Evolutionary conservation across 805 yeast genomes (phyloP), one percentile per base, ranked within the genome.

Genomic region (Ogataea wickerhamii): DNA sequence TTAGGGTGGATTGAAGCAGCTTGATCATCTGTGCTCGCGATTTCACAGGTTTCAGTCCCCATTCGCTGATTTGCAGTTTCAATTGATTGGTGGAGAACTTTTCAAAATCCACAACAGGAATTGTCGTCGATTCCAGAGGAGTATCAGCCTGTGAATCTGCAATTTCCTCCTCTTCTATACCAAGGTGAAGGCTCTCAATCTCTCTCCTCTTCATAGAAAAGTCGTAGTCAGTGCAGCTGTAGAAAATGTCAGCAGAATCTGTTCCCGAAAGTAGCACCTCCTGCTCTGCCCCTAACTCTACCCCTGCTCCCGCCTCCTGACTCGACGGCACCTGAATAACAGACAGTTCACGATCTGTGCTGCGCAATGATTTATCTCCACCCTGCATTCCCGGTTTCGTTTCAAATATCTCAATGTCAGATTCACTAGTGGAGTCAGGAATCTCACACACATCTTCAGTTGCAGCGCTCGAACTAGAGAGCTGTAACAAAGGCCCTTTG

Each of bases 1-100:
- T 49, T 25, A 48, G 36, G 6, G 56, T 51, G 6, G 55, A 48
- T 3, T 41, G 37, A 16, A 66, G 49, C 1, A 58, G 42, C 22
- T 57, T 49, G 8, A 67, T 45, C 71, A 66, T 66, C 34, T 58
- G 56, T 6, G 40, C 37, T 37, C 60, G 55, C 6, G 63, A 52
- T 44, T 51, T 59, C 5, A 52, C 55, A 2, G 68, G 67, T 39
- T 67, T 67, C 36, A 70, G 44, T 1, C 66, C 70, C 70, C 70
- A 66, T 16, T 47, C 52, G 6, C 42, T 41, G 33, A 67, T 49
- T 36, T 54, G 55, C 17, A 43, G 40, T 27, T 46, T 55, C 19
- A 56, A 34, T 28, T 49, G 52, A 17, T 34, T 26, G 1, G 50
- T 49, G 16, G 45, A 29, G 34, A 38, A 47, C 21, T 42, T 45